Conservation (phyloP, 345 rosid genomes). For the Citrus unshiu region DNA sequence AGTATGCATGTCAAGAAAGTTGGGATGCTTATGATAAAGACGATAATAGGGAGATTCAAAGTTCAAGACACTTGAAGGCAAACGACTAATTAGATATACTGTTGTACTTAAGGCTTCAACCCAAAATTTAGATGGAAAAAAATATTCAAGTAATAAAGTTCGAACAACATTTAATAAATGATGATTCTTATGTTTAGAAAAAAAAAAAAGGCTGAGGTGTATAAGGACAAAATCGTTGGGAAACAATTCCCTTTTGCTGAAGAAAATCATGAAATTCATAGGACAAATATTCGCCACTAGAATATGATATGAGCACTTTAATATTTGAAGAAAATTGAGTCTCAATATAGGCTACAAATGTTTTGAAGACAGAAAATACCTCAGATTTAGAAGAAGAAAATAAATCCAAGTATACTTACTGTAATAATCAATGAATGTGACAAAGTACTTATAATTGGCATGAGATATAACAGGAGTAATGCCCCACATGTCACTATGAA, state of each 20-base stretch:
- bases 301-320: neutral
- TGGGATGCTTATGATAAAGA: neutral
- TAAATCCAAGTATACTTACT: neutral
- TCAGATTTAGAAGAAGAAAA: constrained; percentile 9
- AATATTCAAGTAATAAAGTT: neutral
- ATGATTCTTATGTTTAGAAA: neutral
- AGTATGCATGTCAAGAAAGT: neutral
- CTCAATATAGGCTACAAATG: neutral
- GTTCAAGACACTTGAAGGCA: neutral
- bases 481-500: neutral
- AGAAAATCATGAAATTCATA: neutral
- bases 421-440: constrained; percentile 10
- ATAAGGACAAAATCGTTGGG: constrained; percentile 1
- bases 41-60: neutral
- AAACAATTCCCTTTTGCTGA: neutral
- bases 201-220: constrained; percentile 12
- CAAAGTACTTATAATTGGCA: constrained; percentile 3
- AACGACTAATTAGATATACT: constrained; percentile 3
- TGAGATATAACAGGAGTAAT: neutral
- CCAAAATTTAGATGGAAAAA: neutral
- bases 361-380: neutral
- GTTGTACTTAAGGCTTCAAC: neutral
- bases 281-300: constrained; percentile 5
- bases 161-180: constrained; percentile 12
- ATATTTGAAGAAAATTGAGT: neutral